Conservation (phyloP, 805 yeast genomes). For the Tetrapisispora iriomotensis region DNA sequence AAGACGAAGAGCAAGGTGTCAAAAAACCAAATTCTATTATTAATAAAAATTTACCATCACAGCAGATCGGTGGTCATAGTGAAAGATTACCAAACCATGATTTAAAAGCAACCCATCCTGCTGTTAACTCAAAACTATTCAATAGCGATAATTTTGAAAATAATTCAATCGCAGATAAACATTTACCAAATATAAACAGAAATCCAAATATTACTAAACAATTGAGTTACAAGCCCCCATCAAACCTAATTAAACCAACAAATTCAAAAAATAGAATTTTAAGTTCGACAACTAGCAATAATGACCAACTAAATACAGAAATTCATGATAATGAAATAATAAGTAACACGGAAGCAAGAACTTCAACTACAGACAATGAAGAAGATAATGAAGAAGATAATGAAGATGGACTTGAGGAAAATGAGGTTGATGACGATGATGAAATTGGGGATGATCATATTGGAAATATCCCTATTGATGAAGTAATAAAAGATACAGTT, state of each 20-base stretch:
- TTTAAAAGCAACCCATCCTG: not conserved
- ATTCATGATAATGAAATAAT: not conserved
- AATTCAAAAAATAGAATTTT: not conserved
- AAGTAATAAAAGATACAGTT: constrained; percentile 5
- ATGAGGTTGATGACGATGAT: constrained; percentile 5
- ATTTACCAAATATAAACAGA: not conserved
- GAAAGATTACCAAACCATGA: constrained; percentile 2
- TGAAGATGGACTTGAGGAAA: too few relatives aligned
- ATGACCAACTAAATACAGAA: not conserved
- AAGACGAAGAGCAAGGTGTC: constrained; percentile 9
- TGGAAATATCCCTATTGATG: constrained; percentile 3
- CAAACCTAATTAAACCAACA: not conserved
- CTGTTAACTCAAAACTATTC: not conserved
- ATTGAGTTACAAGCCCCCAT: constrained; percentile 14
- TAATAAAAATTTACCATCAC: constrained; percentile 1
- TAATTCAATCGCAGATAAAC: not conserved
- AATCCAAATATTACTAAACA: constrained; percentile 7
- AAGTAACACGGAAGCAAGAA: not conserved
- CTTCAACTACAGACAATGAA: constrained; percentile 2
- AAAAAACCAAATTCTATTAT: not conserved
- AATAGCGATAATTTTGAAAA: not conserved
- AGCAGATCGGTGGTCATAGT: not conserved
- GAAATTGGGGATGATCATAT: constrained; percentile 13
- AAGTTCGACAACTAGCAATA: too few relatives aligned
- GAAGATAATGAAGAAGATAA: constrained; percentile 15